A percentile compares a stretch with the other conserved stretches of the same genome.
These are phyloP conservation scores for Heterobasidion annosum DNA, from an alignment of 1,284 basidiomycete genomes.

Conservation along the genomic window DNA sequence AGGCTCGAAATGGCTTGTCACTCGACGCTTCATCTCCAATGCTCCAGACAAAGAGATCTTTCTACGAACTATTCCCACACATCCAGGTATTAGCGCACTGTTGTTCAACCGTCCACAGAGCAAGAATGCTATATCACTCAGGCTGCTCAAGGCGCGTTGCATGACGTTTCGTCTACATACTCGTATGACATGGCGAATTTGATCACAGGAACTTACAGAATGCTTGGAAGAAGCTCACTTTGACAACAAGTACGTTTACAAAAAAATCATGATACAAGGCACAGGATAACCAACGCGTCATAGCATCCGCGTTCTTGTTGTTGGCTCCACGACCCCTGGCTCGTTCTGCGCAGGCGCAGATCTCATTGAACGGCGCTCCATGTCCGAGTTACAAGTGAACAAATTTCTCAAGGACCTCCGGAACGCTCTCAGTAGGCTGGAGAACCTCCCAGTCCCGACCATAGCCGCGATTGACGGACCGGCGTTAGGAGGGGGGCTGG, in stretches of 20 bases:
- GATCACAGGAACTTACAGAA: conserved; percentile 58
- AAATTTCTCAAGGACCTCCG: conserved; percentile 78
- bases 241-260: conserved; percentile 48
- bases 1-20: background rate
- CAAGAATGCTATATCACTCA: conserved; percentile 84
- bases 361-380: conserved; percentile 75
- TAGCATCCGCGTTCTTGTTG: conserved; percentile 70
- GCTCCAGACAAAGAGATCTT: conserved; percentile 36
- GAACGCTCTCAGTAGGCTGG: conserved; percentile 63
- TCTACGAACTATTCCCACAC: conserved; percentile 35
- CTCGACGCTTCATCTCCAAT: conserved; percentile 2
- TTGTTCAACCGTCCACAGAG: conserved; percentile 75
- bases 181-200: conserved; percentile 2
- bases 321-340: conserved; percentile 66
- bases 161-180: background rate
- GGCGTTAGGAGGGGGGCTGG: conserved; percentile 86
- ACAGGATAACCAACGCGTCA: conserved; percentile 5
- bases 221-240: conserved; percentile 61
- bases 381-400: conserved; percentile 69
- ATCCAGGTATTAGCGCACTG: conserved; percentile 54
- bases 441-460: conserved; percentile 78
- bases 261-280: background rate
- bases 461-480: conserved; percentile 92
- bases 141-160: conserved; percentile 52
- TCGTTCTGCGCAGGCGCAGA: conserved; percentile 93